Evolutionary conservation across 2,329 filamentous ascomycete genomes (phyloP), one percentile per base, ranked within the genome.

Genomic region (Phyllosticta capitalensis): DNA sequence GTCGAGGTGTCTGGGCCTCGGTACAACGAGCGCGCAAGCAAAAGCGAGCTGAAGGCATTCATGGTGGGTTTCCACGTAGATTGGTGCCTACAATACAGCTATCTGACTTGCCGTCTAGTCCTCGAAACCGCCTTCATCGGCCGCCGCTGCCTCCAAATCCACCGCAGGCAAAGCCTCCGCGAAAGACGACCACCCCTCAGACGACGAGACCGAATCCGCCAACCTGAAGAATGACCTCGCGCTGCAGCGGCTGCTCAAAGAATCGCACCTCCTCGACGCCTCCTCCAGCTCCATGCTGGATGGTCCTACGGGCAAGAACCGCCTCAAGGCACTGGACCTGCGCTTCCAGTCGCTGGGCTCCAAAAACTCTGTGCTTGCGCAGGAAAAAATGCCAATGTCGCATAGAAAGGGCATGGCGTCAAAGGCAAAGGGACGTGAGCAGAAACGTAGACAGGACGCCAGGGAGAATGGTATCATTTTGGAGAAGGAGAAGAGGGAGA

Each of bases 171-270:
- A 59, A 12, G 49, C 63, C 2, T 63, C 63, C 60, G 60, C 66
- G 64, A 61, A 62, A 33, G 60, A 72, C 67, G 83, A 87, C 68
- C 82, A 87, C 68, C 81, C 81, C 56, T 79, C 79, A 63, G 58
- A 60, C n/a, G 81, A 85, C 22, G 77, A 81, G 61, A 74, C 81
- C 19, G 85, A 87, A 69, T 72, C 78, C 22, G 72, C 77, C 10
- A 88, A 95, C 63, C 81, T 97, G 19, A 91, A 92, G 71, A 92
- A 96, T 72, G 94, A 97, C 72, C 84, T 96, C 58, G 92, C 90
- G 48, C 84, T 99, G 14, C 92, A 96, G 72, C 87, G 91, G 53
- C 84, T 99, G 49, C 84, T 99, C 61, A 82, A 87, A 65, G 94
- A 99, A 79, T 96, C 92, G 0, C 91, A 96, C 74, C 86, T 97